Conservation (phyloP, 139 green algal genomes). For the Chlamydomonas asymmetrica region DNA sequence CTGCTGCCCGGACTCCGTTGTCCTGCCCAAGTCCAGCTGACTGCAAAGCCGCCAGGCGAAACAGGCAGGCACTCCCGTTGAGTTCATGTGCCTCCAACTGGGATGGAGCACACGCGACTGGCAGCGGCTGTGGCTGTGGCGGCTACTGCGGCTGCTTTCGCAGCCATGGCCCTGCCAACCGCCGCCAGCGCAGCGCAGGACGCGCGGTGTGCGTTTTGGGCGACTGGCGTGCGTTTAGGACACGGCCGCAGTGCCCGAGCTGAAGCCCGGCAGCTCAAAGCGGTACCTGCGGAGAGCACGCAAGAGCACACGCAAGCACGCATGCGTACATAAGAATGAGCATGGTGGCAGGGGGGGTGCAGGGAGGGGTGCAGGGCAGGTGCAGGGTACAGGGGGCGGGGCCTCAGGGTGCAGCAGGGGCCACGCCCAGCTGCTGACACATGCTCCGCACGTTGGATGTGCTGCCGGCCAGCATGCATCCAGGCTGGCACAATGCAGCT, state of each 20-base stretch:
- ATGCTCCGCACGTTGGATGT: neutral
- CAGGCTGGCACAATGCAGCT: too few relatives aligned
- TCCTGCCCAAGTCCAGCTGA: too few relatives aligned
- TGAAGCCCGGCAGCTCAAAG: conserved; percentile 87
- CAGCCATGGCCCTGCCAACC: too few relatives aligned
- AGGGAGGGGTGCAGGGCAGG: neutral
- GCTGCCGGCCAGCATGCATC: neutral
- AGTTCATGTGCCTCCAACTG: too few relatives aligned
- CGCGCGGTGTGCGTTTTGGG: too few relatives aligned
- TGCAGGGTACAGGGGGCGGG: neutral
- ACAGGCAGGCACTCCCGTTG: too few relatives aligned
- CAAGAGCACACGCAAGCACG: neutral
- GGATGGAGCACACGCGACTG: too few relatives aligned
- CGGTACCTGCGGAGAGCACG: conserved; percentile 40
- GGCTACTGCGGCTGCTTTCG: too few relatives aligned
- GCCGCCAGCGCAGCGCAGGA: too few relatives aligned
- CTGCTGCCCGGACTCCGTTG: too few relatives aligned
- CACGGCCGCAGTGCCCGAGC: conserved; percentile 71
- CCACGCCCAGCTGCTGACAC: neutral
- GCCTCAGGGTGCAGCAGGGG: neutral
- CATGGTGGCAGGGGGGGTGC: neutral
- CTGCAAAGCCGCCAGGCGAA: too few relatives aligned
- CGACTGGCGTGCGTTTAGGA: conserved; percentile 64
- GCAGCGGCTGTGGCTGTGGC: too few relatives aligned
- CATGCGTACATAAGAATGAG: neutral